phyloP scores from a whole-genome alignment of 352 stramenopile species.

The Phytophthora colocasiae region DNA sequence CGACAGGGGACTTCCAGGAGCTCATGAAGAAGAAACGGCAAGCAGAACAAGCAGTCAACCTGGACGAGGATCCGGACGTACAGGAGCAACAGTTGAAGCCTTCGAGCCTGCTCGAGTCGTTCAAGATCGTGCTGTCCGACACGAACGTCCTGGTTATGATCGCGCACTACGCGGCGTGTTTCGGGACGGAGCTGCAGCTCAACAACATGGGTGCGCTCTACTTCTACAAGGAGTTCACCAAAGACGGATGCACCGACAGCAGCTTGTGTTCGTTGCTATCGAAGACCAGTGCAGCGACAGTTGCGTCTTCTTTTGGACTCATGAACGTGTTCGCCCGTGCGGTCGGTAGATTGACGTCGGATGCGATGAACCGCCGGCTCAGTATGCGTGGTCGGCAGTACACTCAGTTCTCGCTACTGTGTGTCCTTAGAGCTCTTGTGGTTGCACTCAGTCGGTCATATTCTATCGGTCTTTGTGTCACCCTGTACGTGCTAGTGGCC shows the following conservation, averaged over 20 bases:
- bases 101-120: slow-evolving; percentile 40
- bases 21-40: slow-evolving; percentile 70
- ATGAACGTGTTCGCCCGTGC: slow-evolving; percentile 95
- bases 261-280: slow-evolving; percentile 48
- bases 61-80: neutral
- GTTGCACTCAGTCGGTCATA: slow-evolving; percentile 87
- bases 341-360: slow-evolving; percentile 85
- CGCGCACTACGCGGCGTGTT: slow-evolving; percentile 93
- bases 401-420: slow-evolving; percentile 83
- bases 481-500: slow-evolving; percentile 92
- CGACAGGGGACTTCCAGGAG: slow-evolving; percentile 93
- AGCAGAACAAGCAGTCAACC: slow-evolving; percentile 49
- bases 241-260: slow-evolving; percentile 50
- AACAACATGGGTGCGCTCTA: slow-evolving; percentile 96
- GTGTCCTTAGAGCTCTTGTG: slow-evolving; percentile 79
- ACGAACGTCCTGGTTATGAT: slow-evolving; percentile 93
- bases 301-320: slow-evolving; percentile 94
- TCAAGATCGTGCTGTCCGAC: slow-evolving; percentile 76
- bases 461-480: slow-evolving; percentile 71
- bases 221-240: slow-evolving; percentile 91
- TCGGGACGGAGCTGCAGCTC: slow-evolving; percentile 95
- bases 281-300: slow-evolving; percentile 73
- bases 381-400: slow-evolving; percentile 91
- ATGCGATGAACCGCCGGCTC: slow-evolving; percentile 79
- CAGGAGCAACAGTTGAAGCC: slow-evolving; percentile 13